Conservation (phyloP, 2,329 filamentous ascomycete genomes). For the Septoria linicola region DNA sequence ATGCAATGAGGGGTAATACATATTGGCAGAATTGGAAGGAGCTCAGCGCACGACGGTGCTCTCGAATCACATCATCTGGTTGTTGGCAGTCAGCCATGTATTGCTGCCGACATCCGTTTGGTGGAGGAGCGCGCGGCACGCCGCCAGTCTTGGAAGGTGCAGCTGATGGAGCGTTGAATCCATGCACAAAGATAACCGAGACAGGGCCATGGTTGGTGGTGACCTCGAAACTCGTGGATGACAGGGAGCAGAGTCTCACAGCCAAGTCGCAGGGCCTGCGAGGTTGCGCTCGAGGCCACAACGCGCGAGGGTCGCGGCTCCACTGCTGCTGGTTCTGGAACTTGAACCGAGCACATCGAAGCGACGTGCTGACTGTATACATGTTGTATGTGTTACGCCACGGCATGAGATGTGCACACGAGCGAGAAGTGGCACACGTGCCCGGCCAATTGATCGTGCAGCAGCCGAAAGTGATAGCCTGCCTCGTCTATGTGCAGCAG, state of each 20-base stretch:
- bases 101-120: conserved; percentile 11
- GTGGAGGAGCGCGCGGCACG: background rate
- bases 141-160: conserved; percentile 3
- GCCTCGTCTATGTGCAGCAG: too few species aligned
- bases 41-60: background rate
- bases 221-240: too few species aligned
- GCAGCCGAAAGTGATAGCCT: too few species aligned
- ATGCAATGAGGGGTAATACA: background rate
- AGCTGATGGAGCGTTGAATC: background rate
- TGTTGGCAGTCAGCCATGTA: background rate
- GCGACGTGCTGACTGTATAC: conserved; percentile 2
- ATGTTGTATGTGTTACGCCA: too few species aligned
- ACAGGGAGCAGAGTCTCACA: background rate
- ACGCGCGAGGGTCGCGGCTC: conserved; percentile 2
- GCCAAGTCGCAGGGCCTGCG: background rate
- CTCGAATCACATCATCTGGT: conserved; percentile 1
- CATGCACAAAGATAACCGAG: conserved; percentile 14
- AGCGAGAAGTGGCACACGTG: too few species aligned
- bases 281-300: conserved; percentile 1
- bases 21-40: too few species aligned
- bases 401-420: too few species aligned
- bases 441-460: too few species aligned
- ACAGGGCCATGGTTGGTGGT: conserved; percentile 3
- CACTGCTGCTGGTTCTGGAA: conserved; percentile 13
- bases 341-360: conserved; percentile 9